A percentile compares a stretch with the other conserved stretches of the same genome.
Conservation (phyloP, 805 yeast species). For the Cyberlindnera mississippiensis region DNA sequence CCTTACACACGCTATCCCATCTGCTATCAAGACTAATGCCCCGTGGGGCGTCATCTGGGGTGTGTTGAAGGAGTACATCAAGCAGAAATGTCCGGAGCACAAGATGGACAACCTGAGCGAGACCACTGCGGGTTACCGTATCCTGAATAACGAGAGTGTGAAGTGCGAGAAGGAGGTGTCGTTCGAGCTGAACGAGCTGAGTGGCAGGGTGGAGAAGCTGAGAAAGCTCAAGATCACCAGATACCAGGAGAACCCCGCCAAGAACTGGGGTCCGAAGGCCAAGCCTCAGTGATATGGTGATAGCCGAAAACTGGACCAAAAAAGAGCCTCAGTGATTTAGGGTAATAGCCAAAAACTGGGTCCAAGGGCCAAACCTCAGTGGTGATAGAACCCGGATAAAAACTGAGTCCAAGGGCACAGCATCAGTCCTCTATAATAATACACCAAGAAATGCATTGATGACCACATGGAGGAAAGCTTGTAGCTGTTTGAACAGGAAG, state of each 20-base stretch:
- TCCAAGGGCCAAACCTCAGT: too few relatives aligned
- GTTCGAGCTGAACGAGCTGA: conserved; percentile 58
- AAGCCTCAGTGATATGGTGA: conserved; percentile 54
- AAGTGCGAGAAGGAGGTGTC: conserved; percentile 38
- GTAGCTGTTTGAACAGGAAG: too few relatives aligned
- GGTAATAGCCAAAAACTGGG: too few relatives aligned
- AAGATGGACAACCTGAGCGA: conserved; percentile 29
- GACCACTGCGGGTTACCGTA: conserved; percentile 56
- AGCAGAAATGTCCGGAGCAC: conserved; percentile 36
- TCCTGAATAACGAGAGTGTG: conserved; percentile 42
- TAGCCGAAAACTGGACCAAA: too few relatives aligned
- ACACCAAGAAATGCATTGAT: too few relatives aligned
- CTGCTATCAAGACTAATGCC: conserved; percentile 86
- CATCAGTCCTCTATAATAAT: too few relatives aligned
- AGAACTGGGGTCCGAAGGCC: conserved; percentile 97
- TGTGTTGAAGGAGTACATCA: conserved; percentile 61
- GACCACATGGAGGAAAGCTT: too few relatives aligned
- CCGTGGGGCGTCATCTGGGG: conserved; percentile 79
- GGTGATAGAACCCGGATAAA: too few relatives aligned
- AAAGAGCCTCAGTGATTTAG: too few relatives aligned
- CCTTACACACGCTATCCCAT: conserved; percentile 83
- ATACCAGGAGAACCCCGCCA: conserved; percentile 88
- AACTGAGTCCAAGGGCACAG: too few relatives aligned
- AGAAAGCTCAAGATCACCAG: conserved; percentile 79
- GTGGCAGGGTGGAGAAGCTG: conserved; percentile 53